A percentile compares a stretch with the other conserved stretches of the same genome.
phyloP scores from a whole-genome alignment of 768 basidiomycete species.

The Sporobolomyces pararoseus region DNA sequence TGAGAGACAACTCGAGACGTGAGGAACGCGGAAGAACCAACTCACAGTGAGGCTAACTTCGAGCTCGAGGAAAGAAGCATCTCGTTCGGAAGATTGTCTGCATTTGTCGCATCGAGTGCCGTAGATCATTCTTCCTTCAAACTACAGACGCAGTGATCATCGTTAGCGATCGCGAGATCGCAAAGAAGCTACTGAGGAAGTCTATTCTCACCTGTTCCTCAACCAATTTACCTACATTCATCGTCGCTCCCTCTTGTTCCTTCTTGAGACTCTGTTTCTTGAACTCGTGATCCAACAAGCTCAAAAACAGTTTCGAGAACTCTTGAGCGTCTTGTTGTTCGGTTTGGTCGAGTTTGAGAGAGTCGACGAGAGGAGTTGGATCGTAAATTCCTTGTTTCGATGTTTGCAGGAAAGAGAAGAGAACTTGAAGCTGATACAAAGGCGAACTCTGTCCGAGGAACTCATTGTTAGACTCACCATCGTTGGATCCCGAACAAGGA shows the following conservation, averaged over 20 bases:
- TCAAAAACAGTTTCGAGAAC: constrained; percentile 95
- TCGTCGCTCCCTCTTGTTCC: constrained; percentile 46
- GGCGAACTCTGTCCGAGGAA: constrained; percentile 44
- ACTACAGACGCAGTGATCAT: constrained; percentile 54
- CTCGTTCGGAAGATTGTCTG: constrained; percentile 63
- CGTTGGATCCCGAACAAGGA: neutral
- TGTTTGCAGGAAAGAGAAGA: constrained; percentile 77
- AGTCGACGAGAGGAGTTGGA: constrained; percentile 77
- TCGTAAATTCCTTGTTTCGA: constrained; percentile 70
- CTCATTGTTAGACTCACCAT: neutral
- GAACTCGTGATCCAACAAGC: constrained; percentile 80
- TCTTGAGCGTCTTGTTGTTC: constrained; percentile 98
- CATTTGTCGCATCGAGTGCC: constrained; percentile 74
- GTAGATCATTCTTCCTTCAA: constrained; percentile 79
- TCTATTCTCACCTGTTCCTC: constrained; percentile 61
- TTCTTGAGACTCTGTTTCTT: constrained; percentile 60
- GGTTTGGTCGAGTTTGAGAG: constrained; percentile 69
- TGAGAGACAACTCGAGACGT: neutral
- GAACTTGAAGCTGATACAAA: constrained; percentile 52
- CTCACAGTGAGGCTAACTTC: constrained; percentile 76
- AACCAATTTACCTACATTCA: constrained; percentile 63
- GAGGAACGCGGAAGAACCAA: neutral
- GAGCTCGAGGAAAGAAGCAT: constrained; percentile 74
- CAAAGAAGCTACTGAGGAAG: too few relatives aligned
- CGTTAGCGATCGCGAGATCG: neutral